phyloP scores from a whole-genome alignment of 164 flowering plant species.

The Vitis vinifera region DNA sequence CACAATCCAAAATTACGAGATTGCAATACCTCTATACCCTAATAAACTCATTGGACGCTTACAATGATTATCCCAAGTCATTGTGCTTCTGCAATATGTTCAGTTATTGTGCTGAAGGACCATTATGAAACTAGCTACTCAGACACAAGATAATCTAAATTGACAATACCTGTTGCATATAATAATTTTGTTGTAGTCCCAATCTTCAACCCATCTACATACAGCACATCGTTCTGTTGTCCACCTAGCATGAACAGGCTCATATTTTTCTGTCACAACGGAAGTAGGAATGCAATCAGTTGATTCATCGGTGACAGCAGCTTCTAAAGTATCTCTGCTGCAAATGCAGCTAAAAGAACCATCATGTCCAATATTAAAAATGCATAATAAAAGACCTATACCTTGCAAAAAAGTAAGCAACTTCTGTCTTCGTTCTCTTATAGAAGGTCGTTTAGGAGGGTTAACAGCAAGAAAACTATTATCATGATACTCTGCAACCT shows the following conservation, averaged over 20 bases:
- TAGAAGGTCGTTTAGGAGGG: conserved; percentile 60
- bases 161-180: conserved; percentile 80
- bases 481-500: conserved; percentile 68
- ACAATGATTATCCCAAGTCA: no score
- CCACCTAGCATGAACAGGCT: conserved; percentile 91
- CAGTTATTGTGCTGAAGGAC: no score
- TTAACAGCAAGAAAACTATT: conserved; percentile 46
- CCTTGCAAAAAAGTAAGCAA: conserved; percentile 79
- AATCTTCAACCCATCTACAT: conserved; percentile 98
- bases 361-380: neutral
- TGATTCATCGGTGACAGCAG: neutral
- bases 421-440: conserved; percentile 69
- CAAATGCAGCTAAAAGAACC: neutral
- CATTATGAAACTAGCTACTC: no score
- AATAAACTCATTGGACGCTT: no score
- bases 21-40: no score
- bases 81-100: no score
- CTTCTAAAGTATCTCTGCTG: neutral
- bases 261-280: conserved; percentile 69
- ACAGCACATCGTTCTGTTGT: conserved; percentile 98
- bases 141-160: neutral
- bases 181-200: conserved; percentile 97
- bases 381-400: conserved; percentile 15
- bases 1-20: no score
- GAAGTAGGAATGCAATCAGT: neutral